Evolutionary conservation across 305 asterid species (phyloP), one percentile per base, ranked within the genome.

Genomic region (Fraxinus albicans): DNA sequence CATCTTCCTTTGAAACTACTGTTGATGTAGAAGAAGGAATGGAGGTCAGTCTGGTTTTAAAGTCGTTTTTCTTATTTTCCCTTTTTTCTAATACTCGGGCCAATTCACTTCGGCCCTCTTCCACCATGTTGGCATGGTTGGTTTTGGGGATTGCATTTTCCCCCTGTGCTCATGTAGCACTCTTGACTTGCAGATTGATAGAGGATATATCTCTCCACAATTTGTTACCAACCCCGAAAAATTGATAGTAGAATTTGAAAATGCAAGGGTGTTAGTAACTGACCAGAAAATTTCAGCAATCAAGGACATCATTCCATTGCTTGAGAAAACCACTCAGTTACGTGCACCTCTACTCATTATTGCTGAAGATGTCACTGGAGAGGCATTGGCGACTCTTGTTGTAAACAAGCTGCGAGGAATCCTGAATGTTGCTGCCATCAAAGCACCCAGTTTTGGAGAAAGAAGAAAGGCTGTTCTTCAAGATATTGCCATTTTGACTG

Each of bases 1-100:
- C 99, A 3, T 95, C 99, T 74, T 96, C 99, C 70, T 96, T 96
- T 82, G 99, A 96, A 88, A 96, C 99, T 25, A 92, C 99, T 6
- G 97, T 96, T 15, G 98, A 93, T 69, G 99, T 96, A 58, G 99
- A 96, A 91, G 99, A 96, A 82, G 99, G 99, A 89, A 96, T 95
- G 99, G 99, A 95, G 99, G 99, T 96, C 6, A 4, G 90, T 86
- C 5, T 47, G 29, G 69, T 83, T 55, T 17, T 10, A 34, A 23
- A 40, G 4, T 38, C 79, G 73, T 67, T 29, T 8, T 50, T 77
- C 31, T 80, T 60, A 44, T 65, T 23, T 0, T 3, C n/a, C 19
- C 5, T 47, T 47, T 47, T 35, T n/a, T 67, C 0, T 34, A 31
- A 13, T 40, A 8, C 25, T 58, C 9, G 12, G 21, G 53, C 67